A percentile compares a stretch with the other conserved stretches of the same genome.
Evolutionary conservation across 2,329 filamentous ascomycete genomes (phyloP).

Genomic region (Diaporthe humulicola): DNA sequence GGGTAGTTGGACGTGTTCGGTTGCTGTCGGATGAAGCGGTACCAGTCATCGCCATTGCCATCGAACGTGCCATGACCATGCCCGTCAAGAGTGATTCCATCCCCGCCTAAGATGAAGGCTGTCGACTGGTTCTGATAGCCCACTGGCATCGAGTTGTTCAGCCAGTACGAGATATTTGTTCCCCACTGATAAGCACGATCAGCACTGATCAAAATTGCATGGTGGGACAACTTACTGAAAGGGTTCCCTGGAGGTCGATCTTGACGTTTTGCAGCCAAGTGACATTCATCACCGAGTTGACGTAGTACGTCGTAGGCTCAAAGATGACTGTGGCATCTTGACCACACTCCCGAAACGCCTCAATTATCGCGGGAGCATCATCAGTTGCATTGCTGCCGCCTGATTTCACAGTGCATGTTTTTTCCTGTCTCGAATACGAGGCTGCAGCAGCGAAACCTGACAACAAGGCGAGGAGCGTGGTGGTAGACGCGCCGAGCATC

Average conservation of each 20-base stretch:
- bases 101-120: slow-evolving; percentile 61
- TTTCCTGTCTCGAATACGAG: neutral
- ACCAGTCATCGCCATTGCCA: slow-evolving; percentile 68
- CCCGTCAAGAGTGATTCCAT: slow-evolving; percentile 58
- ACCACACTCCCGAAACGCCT: slow-evolving; percentile 57
- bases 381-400: slow-evolving; percentile 46
- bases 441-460: neutral
- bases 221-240: slow-evolving; percentile 46
- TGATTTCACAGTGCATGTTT: slow-evolving; percentile 10
- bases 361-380: slow-evolving; percentile 56
- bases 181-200: slow-evolving; percentile 46
- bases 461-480: neutral
- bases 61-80: slow-evolving; percentile 61
- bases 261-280: slow-evolving; percentile 56
- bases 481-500: neutral
- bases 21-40: slow-evolving; percentile 54
- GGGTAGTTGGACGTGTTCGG: slow-evolving; percentile 54
- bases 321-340: slow-evolving; percentile 56
- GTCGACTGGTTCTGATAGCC: slow-evolving; percentile 62
- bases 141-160: slow-evolving; percentile 56
- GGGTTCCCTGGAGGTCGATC: slow-evolving; percentile 56
- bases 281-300: slow-evolving; percentile 60
- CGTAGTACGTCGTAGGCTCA: slow-evolving; percentile 56
- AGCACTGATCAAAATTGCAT: neutral
- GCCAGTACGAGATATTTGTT: slow-evolving; percentile 59